Conservation (phyloP, 75 land plant genomes). For the Pinus tabuliformis region DNA sequence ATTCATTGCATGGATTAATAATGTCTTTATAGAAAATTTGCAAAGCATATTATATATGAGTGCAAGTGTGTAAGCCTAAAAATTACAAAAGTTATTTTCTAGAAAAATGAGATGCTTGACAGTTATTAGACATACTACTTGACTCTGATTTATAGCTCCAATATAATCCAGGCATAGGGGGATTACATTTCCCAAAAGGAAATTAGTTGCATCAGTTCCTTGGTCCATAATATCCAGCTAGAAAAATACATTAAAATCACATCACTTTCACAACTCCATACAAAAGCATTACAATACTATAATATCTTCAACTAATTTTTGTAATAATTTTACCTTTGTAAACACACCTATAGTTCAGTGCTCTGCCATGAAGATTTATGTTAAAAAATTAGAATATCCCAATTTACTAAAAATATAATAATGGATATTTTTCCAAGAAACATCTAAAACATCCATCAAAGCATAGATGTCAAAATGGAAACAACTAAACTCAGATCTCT, state of each 20-base stretch:
- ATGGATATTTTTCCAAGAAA: neutral
- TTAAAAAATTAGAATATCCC: neutral
- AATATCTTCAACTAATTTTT: neutral
- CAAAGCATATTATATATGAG: too few relatives aligned
- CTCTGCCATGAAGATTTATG: conserved; percentile 35
- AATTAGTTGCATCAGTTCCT: conserved; percentile 93
- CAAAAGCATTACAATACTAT: neutral
- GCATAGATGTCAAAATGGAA: neutral
- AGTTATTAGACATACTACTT: conserved; percentile 51
- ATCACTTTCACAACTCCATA: neutral
- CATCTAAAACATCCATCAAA: neutral
- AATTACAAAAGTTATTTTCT: neutral
- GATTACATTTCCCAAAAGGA: conserved; percentile 83
- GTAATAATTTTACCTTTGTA: conserved; percentile 60
- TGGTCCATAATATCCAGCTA: conserved; percentile 96
- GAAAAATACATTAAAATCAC: neutral
- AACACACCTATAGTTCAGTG: conserved; percentile 89
- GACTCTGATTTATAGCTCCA: conserved; percentile 93
- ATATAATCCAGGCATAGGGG: conserved; percentile 88
- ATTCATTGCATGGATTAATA: too few relatives aligned
- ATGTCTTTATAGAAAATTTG: too few relatives aligned
- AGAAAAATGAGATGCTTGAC: neutral
- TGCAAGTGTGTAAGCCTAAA: neutral
- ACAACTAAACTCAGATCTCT: neutral
- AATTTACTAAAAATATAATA: neutral